A percentile compares a stretch with the other conserved stretches of the same genome.
phyloP scores from a whole-genome alignment of 2,329 filamentous ascomycete species.

The Diaporthe sp. region DNA sequence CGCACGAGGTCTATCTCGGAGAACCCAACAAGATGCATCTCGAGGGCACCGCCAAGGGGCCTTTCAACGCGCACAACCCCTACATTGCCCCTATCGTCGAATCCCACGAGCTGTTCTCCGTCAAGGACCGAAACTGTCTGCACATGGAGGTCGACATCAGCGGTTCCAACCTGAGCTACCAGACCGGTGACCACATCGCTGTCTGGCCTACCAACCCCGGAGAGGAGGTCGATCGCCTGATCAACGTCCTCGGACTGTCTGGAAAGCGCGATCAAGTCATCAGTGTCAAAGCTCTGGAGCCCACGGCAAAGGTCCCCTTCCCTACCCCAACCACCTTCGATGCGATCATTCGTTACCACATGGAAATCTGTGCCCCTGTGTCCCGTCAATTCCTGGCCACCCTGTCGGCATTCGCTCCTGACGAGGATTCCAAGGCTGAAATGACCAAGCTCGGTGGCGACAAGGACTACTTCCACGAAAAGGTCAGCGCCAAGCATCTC shows the following conservation, averaged over 20 bases:
- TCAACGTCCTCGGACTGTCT: slow-evolving; percentile 80
- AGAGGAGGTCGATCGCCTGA: slow-evolving; percentile 89
- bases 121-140: slow-evolving; percentile 92
- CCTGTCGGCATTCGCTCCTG: slow-evolving; percentile 89
- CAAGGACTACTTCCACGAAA: slow-evolving; percentile 94
- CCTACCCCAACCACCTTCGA: slow-evolving; percentile 97
- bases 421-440: slow-evolving; percentile 86
- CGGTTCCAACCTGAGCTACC: slow-evolving; percentile 90
- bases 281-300: slow-evolving; percentile 89
- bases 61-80: slow-evolving; percentile 96
- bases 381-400: slow-evolving; percentile 95
- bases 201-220: slow-evolving; percentile 98
- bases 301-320: slow-evolving; percentile 97
- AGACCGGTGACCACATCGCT: slow-evolving; percentile 97
- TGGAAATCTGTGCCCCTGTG: slow-evolving; percentile 95
- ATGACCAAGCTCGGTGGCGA: slow-evolving; percentile 90
- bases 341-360: slow-evolving; percentile 91
- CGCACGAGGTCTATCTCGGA: slow-evolving; percentile 88
- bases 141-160: slow-evolving; percentile 96
- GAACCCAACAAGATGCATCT: slow-evolving; percentile 98
- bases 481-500: slow-evolving; percentile 83
- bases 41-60: slow-evolving; percentile 84
- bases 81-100: slow-evolving; percentile 94
- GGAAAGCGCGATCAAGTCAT: slow-evolving; percentile 87
- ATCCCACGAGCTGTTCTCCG: slow-evolving; percentile 90